Evolutionary conservation across 371 early-diverging fungal species (phyloP), one percentile per base, ranked within the genome.

Genomic region (Apophysomyces trapeziformis): DNA sequence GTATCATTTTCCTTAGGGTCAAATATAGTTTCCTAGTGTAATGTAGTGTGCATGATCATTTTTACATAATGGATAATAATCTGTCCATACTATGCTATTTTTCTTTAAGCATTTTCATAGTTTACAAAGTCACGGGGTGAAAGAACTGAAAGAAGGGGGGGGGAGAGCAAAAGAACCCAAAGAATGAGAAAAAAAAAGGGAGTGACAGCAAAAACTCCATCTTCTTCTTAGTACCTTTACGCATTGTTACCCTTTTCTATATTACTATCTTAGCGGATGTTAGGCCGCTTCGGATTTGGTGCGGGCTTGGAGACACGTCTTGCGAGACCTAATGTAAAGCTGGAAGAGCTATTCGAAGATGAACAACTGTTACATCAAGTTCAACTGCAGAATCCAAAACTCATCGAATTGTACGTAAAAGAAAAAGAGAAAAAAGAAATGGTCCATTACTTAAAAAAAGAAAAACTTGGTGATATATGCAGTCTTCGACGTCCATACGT

Each of bases 291-390:
- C 37, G 66, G 70, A 16, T 44, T 62, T 36, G 38, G 59, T 54
- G 32, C 63, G 18, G 63, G 57, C 5, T 41, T 70, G 8, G 70
- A 70, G 37, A 43, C 38, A 4, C 26, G 26, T 14, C 59, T 70
- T 37, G 58, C 66, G 26, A 70, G 66, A 58, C 66, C 70, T 13
- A 58, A 61, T 38, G 47, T 66, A 11, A 70, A 62, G 43, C 57
- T 70, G 4, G 62, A 66, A 35, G 70, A 70, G 14, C 26, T 70
- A 37, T 54, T 66, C 26, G 66, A 70, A 18, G 61, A 57, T 35
- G 70, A 70, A 57, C 64, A 63, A 21, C 61, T 69, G 21, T 54
- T 70, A 13, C 70, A 70, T 59, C 66, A 70, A 66, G 63, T 70
- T 7, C 70, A 70, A 62, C 59, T 66, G 12, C 70, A 66, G 54